phyloP scores from a whole-genome alignment of 495 filamentous ascomycete genomes.

The Penicillium silybi region DNA sequence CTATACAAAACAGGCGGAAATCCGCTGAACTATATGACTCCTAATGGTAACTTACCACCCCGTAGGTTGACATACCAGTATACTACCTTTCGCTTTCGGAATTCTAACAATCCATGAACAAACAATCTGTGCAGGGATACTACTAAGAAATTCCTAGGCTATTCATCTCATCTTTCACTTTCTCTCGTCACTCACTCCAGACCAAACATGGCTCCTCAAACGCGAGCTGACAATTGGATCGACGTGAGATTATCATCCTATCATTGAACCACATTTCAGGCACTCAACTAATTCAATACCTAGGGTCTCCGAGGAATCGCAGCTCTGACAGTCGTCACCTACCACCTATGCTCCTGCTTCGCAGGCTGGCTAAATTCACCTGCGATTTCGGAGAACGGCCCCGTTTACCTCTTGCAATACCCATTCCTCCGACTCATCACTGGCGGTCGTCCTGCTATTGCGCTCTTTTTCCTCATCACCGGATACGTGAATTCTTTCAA shows the following conservation, averaged over 20 bases:
- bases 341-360: constrained; percentile 13
- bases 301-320: constrained; percentile 13
- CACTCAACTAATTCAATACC: not conserved
- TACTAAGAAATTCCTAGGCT: not conserved
- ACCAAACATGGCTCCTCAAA: not conserved
- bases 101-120: not conserved
- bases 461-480: constrained; percentile 13
- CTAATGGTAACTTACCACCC: too few species aligned
- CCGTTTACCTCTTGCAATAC: constrained; percentile 7
- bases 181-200: not conserved
- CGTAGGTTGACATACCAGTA: too few species aligned
- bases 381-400: constrained; percentile 3
- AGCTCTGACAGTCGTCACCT: constrained; percentile 9
- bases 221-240: constrained; percentile 12
- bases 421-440: constrained; percentile 11
- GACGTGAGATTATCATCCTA: constrained; percentile 6
- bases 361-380: constrained; percentile 16
- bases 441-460: constrained; percentile 6
- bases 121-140: not conserved
- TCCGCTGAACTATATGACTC: too few species aligned
- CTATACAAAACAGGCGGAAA: too few species aligned
- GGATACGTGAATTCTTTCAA: constrained; percentile 15
- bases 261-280: not conserved
- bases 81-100: not conserved
- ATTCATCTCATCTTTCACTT: not conserved